phyloP scores from a whole-genome alignment of 345 rosid genomes.

The Gossypium herbaceum region DNA sequence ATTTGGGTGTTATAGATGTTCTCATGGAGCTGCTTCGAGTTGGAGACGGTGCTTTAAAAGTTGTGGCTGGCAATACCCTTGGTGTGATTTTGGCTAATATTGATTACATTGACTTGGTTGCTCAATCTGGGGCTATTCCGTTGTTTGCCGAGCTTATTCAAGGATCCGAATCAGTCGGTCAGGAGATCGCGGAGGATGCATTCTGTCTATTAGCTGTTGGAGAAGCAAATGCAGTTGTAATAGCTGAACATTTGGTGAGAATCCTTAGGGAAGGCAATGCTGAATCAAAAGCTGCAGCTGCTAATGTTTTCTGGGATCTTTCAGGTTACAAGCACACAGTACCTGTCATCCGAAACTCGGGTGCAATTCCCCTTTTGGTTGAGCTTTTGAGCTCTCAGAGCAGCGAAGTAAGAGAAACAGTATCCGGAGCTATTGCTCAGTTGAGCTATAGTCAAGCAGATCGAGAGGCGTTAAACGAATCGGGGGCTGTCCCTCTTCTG shows the following conservation, averaged over 20 bases:
- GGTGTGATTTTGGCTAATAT: not conserved
- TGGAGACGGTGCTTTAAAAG: constrained; percentile 41
- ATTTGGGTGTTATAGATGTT: constrained; percentile 42
- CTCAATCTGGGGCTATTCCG: not conserved
- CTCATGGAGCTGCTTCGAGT: constrained; percentile 47
- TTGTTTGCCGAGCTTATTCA: not conserved
- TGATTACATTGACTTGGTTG: not conserved
- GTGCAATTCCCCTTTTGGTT: not conserved
- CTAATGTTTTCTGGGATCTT: not conserved
- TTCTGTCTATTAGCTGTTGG: not conserved
- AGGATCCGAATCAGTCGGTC: not conserved
- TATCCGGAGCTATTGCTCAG: not conserved
- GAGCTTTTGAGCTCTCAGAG: not conserved
- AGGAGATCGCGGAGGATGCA: not conserved
- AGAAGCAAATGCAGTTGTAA: not conserved
- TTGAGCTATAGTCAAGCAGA: not conserved
- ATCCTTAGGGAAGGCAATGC: constrained; percentile 1
- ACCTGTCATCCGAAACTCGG: not conserved
- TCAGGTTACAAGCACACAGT: not conserved
- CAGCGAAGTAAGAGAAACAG: not conserved
- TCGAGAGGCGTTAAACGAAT: not conserved
- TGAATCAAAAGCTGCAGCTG: not conserved
- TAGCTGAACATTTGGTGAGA: not conserved
- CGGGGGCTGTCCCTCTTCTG: not conserved
- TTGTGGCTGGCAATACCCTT: constrained; percentile 37